phyloP scores from a whole-genome alignment of 2,329 filamentous ascomycete genomes.

The Penicillium sp. region DNA sequence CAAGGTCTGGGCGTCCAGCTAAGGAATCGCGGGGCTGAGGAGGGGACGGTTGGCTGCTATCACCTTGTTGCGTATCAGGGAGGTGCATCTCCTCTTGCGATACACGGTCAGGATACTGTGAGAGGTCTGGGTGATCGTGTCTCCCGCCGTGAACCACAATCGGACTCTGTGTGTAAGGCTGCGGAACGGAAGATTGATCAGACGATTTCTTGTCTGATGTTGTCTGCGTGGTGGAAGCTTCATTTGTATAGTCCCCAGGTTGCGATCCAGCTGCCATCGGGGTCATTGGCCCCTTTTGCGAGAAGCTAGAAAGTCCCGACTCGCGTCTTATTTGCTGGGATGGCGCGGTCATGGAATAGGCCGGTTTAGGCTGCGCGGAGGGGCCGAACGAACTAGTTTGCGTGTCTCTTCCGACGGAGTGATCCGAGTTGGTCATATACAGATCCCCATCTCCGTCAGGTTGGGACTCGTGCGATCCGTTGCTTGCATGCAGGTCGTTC shows the following conservation, averaged over 20 bases:
- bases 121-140: slow-evolving; percentile 60
- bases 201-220: slow-evolving; percentile 84
- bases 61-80: slow-evolving; percentile 66
- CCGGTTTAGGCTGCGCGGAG: slow-evolving; percentile 54
- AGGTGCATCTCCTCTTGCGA: slow-evolving; percentile 64
- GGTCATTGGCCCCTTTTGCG: slow-evolving; percentile 59
- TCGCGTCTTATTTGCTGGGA: slow-evolving; percentile 51
- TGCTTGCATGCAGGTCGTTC: slow-evolving; percentile 54
- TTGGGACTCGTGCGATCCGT: slow-evolving; percentile 52
- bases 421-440: slow-evolving; percentile 62
- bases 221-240: slow-evolving; percentile 84
- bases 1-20: slow-evolving; percentile 34
- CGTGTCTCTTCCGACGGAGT: slow-evolving; percentile 48
- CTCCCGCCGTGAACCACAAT: slow-evolving; percentile 48
- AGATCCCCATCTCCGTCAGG: slow-evolving; percentile 61
- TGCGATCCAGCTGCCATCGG: slow-evolving; percentile 64
- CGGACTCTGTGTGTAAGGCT: slow-evolving; percentile 69
- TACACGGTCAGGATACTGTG: slow-evolving; percentile 54
- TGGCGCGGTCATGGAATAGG: slow-evolving; percentile 52
- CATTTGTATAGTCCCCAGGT: slow-evolving; percentile 72
- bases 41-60: slow-evolving; percentile 40
- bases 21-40: slow-evolving; percentile 32
- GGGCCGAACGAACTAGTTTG: slow-evolving; percentile 55
- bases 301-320: slow-evolving; percentile 52
- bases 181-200: slow-evolving; percentile 70